Evolutionary conservation across 257 asterid genomes (phyloP).

Genomic region (Solanum chmielewskii): DNA sequence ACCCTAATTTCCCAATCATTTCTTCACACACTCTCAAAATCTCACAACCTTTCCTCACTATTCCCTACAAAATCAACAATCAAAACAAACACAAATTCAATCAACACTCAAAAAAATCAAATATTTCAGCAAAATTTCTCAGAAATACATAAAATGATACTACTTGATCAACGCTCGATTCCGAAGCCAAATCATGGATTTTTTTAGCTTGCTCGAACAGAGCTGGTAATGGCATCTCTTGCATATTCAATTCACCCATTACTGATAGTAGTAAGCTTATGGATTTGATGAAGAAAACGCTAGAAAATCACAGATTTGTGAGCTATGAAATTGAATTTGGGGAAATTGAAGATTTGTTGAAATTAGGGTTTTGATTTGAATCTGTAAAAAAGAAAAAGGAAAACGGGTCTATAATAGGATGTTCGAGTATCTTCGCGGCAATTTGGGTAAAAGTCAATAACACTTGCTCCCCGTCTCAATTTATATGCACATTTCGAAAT

Average conservation of each 20-base stretch:
- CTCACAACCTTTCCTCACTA: conserved; percentile 60
- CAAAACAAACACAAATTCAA: not conserved
- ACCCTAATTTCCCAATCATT: conserved; percentile 70
- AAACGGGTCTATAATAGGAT: not conserved
- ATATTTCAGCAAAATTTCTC: not conserved
- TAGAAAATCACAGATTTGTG: not conserved
- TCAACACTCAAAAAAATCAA: not conserved
- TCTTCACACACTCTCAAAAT: conserved; percentile 66
- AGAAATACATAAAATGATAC: not conserved
- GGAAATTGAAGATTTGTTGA: not conserved
- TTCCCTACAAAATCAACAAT: conserved; percentile 34
- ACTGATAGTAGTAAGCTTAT: not conserved
- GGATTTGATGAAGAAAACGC: not conserved
- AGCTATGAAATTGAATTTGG: not conserved
- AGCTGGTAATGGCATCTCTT: conserved; percentile 47
- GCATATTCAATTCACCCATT: conserved; percentile 40
- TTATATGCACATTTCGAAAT: not conserved
- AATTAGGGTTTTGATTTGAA: not conserved
- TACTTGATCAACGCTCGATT: conserved; percentile 25
- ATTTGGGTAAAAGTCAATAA: not conserved
- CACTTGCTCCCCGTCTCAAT: not conserved
- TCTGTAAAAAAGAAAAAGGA: not conserved
- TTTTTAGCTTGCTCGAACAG: conserved; percentile 45
- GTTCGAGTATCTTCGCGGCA: not conserved
- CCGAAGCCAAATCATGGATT: conserved; percentile 42